These are phyloP conservation scores for Albugo laibachii DNA, from an alignment of 352 stramenopile species.

Conservation along the genomic window DNA sequence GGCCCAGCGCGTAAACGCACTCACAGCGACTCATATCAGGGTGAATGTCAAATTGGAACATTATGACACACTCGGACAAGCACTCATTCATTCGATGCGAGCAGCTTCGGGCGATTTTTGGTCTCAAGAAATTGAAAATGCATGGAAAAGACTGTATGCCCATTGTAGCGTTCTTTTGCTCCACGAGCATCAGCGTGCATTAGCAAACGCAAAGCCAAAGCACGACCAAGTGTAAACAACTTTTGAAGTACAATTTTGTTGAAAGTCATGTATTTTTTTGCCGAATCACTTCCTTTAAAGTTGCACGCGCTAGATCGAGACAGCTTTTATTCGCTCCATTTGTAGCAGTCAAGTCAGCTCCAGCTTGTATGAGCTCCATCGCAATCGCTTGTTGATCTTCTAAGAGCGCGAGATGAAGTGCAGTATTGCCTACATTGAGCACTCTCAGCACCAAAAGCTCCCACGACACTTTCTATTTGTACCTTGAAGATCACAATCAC, in stretches of 20 bases:
- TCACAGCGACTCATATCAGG: slow-evolving; percentile 56
- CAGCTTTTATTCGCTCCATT: slow-evolving; percentile 38
- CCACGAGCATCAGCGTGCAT: slow-evolving; percentile 8
- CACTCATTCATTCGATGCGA: slow-evolving; percentile 64
- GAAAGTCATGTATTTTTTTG: background rate
- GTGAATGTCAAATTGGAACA: slow-evolving; percentile 69
- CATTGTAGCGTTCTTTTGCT: background rate
- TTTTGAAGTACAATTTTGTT: background rate
- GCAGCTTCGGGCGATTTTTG: slow-evolving; percentile 17
- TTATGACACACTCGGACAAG: slow-evolving; percentile 78
- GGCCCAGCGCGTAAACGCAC: slow-evolving; percentile 34
- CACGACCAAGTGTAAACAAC: slow-evolving; percentile 3
- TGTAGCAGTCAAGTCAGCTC: slow-evolving; percentile 24
- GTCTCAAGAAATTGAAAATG: slow-evolving; percentile 10
- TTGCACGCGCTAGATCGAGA: slow-evolving; percentile 22
- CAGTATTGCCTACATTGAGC: slow-evolving; percentile 24
- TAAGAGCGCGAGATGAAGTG: slow-evolving; percentile 38
- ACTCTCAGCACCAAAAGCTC: background rate
- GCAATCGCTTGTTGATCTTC: slow-evolving; percentile 46
- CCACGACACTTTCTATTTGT: background rate
- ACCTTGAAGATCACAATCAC: slow-evolving; percentile 25
- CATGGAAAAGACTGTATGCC: background rate
- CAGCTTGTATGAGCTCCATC: slow-evolving; percentile 30
- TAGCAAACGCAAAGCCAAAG: slow-evolving; percentile 6
- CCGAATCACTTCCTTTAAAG: slow-evolving; percentile 25